phyloP scores from a whole-genome alignment of 2,329 filamentous ascomycete genomes.

The Magnaporthiopsis rhizophila region DNA sequence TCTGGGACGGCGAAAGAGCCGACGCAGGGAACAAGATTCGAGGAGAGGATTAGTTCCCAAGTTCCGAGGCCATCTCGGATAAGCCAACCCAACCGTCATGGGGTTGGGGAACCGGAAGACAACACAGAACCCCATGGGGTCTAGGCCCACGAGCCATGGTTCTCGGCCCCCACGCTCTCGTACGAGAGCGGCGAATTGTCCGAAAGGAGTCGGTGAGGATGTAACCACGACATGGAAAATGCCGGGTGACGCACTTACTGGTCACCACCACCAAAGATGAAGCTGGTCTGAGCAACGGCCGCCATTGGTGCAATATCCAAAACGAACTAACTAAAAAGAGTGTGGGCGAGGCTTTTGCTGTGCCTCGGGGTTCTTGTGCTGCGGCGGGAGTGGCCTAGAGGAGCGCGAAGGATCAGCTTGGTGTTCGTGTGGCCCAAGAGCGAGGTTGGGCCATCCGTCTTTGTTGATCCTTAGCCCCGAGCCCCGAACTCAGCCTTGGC shows the following conservation, averaged over 20 bases:
- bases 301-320: not conserved
- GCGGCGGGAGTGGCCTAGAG: not conserved
- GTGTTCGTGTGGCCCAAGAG: too few species aligned
- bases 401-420: not conserved
- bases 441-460: not conserved
- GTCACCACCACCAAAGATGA: slow-evolving; percentile 6
- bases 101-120: not conserved
- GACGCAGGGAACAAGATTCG: not conserved
- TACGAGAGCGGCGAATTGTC: too few species aligned
- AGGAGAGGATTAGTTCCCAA: not conserved
- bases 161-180: too few species aligned
- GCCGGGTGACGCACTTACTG: slow-evolving; percentile 3
- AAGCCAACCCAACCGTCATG: not conserved
- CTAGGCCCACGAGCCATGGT: not conserved
- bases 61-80: too few species aligned
- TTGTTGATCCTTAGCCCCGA: not conserved
- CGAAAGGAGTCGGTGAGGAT: not conserved
- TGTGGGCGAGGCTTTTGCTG: not conserved
- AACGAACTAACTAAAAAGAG: too few species aligned
- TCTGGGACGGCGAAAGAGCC: not conserved
- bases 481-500: too few species aligned
- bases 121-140: not conserved
- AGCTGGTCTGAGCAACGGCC: not conserved
- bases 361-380: not conserved
- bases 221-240: not conserved